phyloP scores from a whole-genome alignment of 208 protist species.

The Borovskyia barvae region DNA sequence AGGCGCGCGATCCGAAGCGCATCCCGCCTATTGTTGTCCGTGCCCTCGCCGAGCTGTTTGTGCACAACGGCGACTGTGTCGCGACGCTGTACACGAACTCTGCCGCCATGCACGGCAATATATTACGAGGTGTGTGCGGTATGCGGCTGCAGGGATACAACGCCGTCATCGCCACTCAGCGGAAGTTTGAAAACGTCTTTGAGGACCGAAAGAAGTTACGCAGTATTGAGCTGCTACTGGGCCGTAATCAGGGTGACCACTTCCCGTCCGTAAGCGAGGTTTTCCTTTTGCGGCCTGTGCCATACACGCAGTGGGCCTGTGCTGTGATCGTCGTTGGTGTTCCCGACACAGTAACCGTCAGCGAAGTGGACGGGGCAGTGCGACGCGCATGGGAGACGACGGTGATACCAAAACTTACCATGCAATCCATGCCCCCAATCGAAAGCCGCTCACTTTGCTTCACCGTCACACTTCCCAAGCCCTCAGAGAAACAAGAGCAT shows the following conservation, averaged over 20 bases:
- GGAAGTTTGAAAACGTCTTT: slow-evolving; percentile 84
- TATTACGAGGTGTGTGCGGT: slow-evolving; percentile 81
- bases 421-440: slow-evolving; percentile 21
- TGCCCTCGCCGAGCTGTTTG: slow-evolving; percentile 66
- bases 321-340: slow-evolving; percentile 56
- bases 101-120: slow-evolving; percentile 89
- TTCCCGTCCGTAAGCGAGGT: slow-evolving; percentile 68
- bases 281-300: slow-evolving; percentile 65
- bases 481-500: slow-evolving; percentile 10
- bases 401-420: slow-evolving; percentile 30
- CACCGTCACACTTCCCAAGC: slow-evolving; percentile 26
- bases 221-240: slow-evolving; percentile 76
- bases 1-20: slow-evolving; percentile 51
- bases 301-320: slow-evolving; percentile 53
- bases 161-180: slow-evolving; percentile 81
- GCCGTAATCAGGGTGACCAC: slow-evolving; percentile 63
- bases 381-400: slow-evolving; percentile 43
- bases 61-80: slow-evolving; percentile 89
- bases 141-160: slow-evolving; percentile 64
- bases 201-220: slow-evolving; percentile 81
- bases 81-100: slow-evolving; percentile 93
- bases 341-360: slow-evolving; percentile 17
- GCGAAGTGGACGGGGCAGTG: slow-evolving; percentile 44
- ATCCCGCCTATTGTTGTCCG: slow-evolving; percentile 55
- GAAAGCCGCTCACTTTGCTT: slow-evolving; percentile 61